Evolutionary conservation across 1,284 basidiomycete species (phyloP), one percentile per base, ranked within the genome.

Genomic region (Ceratobasidium sp.): DNA sequence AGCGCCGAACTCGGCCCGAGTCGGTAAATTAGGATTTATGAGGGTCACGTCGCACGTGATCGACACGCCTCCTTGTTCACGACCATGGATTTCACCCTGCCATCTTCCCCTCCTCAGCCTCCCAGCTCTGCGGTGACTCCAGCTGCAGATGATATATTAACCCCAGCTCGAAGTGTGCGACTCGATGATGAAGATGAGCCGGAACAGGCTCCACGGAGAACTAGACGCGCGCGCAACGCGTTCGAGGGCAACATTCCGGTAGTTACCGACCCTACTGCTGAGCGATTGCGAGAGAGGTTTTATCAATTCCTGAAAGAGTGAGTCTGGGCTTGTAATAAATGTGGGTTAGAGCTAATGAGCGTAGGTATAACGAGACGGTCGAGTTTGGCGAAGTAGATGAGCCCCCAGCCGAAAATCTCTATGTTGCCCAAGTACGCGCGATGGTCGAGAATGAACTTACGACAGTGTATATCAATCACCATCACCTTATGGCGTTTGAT

Each of bases 401-500:
- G 22, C 86, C 84, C 3, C 50, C 49, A 1, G 12, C 25, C 12
- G 87, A 91, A 75, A 83, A 88, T 57, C 83, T 91, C 72, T 98
- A 98, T 78, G 84, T 98, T 73, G 89, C 93, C 70, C 95, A 97
- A 80, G 92, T 99, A 75, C 89, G 91, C 76, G 90, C 88, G 38
- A 93, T 99, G 91, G 89, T 91, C 71, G 92, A 96, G 77, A 94
- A 92, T 77, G 90, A 95, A 77, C 84, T 96, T 62, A 94, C 94
- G 1, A 99, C 96, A 0, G 89, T 99, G 75, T 99, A 97, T 76
- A 91, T 99, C 78, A 96, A 98, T 82, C 98, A 91, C 73, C 86
- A 88, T 13, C 96, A 99, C 77, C 84, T 99, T 25, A 85, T 98
- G 25, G 88, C 91, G 76, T 86, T 89, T 69, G 95, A 98, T 77